phyloP scores from a whole-genome alignment of 2,329 filamentous ascomycete species.

The Stagonosporopsis chrysanthemi region DNA sequence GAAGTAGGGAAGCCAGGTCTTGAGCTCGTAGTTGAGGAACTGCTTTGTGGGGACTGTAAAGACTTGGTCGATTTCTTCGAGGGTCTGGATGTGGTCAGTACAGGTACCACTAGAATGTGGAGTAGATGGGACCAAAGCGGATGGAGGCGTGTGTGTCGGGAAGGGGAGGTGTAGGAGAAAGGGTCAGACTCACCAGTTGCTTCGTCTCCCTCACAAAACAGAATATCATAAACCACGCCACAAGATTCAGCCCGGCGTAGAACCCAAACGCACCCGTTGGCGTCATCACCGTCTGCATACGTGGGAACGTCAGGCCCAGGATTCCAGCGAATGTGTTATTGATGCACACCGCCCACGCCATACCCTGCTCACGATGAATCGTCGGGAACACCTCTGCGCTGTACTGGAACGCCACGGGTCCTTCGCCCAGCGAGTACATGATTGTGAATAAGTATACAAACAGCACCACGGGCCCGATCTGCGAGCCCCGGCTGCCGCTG shows the following conservation, averaged over 20 bases:
- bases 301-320: constrained; percentile 49
- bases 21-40: constrained; percentile 51
- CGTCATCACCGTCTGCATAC: constrained; percentile 50
- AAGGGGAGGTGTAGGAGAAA: neutral
- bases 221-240: constrained; percentile 52
- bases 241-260: constrained; percentile 51
- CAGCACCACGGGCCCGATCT: constrained; percentile 47
- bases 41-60: constrained; percentile 47
- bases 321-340: constrained; percentile 55
- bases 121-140: too few species aligned
- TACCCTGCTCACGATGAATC: constrained; percentile 51
- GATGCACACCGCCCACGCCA: constrained; percentile 52
- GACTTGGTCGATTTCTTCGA: constrained; percentile 29
- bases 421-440: constrained; percentile 48
- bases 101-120: neutral
- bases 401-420: constrained; percentile 60
- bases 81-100: neutral
- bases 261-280: constrained; percentile 51
- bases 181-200: constrained; percentile 31
- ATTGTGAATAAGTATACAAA: constrained; percentile 49
- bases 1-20: constrained; percentile 52
- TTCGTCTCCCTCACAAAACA: constrained; percentile 51
- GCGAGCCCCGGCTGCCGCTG: constrained; percentile 25
- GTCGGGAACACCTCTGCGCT: constrained; percentile 50
- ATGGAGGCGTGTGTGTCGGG: too few species aligned